Evolutionary conservation across 1,284 basidiomycete species (phyloP).

Genomic region (Lentinus polychrous): DNA sequence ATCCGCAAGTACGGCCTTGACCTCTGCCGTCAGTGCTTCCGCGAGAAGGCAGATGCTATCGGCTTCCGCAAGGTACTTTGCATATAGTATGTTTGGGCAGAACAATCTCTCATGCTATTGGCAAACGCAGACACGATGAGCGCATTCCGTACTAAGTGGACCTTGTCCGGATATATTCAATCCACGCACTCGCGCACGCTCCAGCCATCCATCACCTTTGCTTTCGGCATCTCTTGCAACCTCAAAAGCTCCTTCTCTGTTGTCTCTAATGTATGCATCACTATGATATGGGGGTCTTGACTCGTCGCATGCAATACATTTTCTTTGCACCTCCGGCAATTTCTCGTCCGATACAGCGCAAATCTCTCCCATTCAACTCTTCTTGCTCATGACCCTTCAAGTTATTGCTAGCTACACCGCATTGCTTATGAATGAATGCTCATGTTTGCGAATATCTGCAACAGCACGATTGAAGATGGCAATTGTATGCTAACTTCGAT

Average conservation of each 20-base stretch:
- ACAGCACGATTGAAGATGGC: too few species aligned
- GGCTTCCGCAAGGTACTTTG: constrained; percentile 85
- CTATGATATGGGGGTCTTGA: constrained; percentile 1
- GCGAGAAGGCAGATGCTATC: constrained; percentile 89
- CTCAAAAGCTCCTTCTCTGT: not conserved
- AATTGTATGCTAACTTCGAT: too few species aligned
- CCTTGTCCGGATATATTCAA: not conserved
- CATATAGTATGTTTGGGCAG: not conserved
- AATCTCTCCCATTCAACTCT: too few species aligned
- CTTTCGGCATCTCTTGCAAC: not conserved
- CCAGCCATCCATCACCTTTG: not conserved
- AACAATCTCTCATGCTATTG: not conserved
- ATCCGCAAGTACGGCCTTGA: constrained; percentile 94
- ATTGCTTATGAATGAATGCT: too few species aligned
- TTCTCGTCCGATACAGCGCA: too few species aligned
- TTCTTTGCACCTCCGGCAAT: not conserved
- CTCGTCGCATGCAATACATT: not conserved
- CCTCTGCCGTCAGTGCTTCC: constrained; percentile 97
- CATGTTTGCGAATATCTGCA: too few species aligned
- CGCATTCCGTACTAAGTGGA: not conserved
- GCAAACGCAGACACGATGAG: not conserved
- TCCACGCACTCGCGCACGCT: not conserved
- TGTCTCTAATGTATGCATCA: not conserved
- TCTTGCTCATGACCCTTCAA: too few species aligned
- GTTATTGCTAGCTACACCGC: too few species aligned